phyloP scores from a whole-genome alignment of 2,329 filamentous ascomycete species.

The Colletotrichum australisinense region DNA sequence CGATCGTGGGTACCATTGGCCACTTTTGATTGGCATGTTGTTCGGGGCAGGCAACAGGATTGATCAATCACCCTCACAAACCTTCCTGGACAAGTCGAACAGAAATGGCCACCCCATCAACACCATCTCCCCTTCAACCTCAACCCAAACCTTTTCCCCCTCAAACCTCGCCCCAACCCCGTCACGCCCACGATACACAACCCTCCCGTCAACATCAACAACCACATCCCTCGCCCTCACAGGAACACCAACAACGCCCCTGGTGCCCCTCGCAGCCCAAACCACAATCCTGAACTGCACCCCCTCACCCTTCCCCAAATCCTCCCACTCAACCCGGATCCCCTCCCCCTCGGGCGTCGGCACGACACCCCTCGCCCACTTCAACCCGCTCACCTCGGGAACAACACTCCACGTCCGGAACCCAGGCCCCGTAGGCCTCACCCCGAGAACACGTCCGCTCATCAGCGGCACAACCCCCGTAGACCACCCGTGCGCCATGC shows the following conservation, averaged over 20 bases:
- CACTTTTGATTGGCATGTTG: not conserved
- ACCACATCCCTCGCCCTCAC: conserved; percentile 24
- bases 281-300: conserved; percentile 43
- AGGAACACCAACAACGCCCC: conserved; percentile 42
- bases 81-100: not conserved
- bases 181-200: conserved; percentile 29
- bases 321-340: conserved; percentile 53
- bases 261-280: conserved; percentile 44
- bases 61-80: not conserved
- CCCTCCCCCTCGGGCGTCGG: conserved; percentile 51
- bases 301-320: conserved; percentile 6
- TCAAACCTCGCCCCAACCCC: not conserved
- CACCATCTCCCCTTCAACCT: conserved; percentile 21
- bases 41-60: no score
- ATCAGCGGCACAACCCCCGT: conserved; percentile 61
- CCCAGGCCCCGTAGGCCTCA: conserved; percentile 55
- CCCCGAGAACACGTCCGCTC: conserved; percentile 58
- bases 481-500: conserved; percentile 63
- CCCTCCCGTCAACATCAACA: conserved; percentile 37
- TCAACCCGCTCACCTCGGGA: conserved; percentile 49
- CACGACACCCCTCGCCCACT: conserved; percentile 57
- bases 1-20: not conserved
- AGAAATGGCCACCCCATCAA: not conserved
- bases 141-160: conserved; percentile 5
- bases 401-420: conserved; percentile 54